A percentile compares a stretch with the other conserved stretches of the same genome.
phyloP scores from a whole-genome alignment of 106 monocot genomes.

The Acanthochlamys bracteata region DNA sequence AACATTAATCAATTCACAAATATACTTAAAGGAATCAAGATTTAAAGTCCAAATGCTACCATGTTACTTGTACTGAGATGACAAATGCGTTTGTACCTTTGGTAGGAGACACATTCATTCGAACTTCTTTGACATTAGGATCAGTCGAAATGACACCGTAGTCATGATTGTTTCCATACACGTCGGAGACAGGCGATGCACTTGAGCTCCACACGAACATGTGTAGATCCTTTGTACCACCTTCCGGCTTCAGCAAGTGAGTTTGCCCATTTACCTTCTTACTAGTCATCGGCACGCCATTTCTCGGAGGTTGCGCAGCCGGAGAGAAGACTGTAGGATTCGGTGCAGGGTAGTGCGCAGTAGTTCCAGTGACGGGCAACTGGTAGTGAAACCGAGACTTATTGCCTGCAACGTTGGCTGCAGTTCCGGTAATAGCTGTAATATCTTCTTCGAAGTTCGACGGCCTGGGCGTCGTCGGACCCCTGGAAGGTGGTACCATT shows the following conservation, averaged over 20 bases:
- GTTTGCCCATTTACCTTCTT: constrained; percentile 45
- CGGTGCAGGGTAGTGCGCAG: constrained; percentile 38
- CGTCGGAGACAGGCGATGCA: constrained; percentile 88
- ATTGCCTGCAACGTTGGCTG: neutral
- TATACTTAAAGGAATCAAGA: neutral
- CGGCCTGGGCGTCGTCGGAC: constrained; percentile 48
- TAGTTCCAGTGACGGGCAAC: constrained; percentile 5
- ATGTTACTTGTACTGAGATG: too few species aligned
- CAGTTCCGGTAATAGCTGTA: neutral
- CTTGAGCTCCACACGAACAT: constrained; percentile 98
- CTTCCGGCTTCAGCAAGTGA: constrained; percentile 26
- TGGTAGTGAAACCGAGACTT: constrained; percentile 18
- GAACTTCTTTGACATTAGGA: constrained; percentile 29
- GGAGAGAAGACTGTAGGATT: constrained; percentile 31
- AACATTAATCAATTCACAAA: neutral
- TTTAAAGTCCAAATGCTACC: neutral
- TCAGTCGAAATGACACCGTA: constrained; percentile 17
- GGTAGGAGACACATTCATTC: constrained; percentile 36
- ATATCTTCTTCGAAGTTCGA: constrained; percentile 75
- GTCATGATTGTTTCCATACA: constrained; percentile 57
- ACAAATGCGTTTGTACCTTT: too few species aligned
- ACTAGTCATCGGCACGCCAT: neutral
- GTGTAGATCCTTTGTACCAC: constrained; percentile 57
- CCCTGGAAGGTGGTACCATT: constrained; percentile 4
- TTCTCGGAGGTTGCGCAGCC: neutral